These are phyloP conservation scores for Crithidia expoeki DNA, from an alignment of 208 protist genomes.

Conservation along the genomic window DNA sequence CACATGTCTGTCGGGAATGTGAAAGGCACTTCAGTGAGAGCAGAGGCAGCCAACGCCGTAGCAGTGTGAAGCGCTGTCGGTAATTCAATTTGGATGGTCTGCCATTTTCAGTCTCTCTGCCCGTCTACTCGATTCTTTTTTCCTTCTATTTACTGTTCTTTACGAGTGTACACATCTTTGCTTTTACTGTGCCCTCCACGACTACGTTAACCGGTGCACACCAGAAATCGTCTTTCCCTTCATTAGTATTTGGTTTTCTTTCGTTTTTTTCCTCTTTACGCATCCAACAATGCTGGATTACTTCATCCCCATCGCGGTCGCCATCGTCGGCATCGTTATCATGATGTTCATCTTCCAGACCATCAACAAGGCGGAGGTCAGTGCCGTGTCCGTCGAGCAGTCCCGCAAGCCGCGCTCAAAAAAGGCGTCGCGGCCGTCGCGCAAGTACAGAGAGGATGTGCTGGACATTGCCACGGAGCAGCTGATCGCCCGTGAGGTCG, in stretches of 20 bases:
- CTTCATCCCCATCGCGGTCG: slow-evolving; percentile 66
- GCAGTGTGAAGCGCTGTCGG: too few species aligned
- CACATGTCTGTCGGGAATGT: too few species aligned
- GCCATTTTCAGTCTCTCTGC: too few species aligned
- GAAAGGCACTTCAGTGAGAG: too few species aligned
- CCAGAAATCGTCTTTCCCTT: background rate
- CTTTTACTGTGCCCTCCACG: background rate
- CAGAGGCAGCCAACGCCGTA: too few species aligned
- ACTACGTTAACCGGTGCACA: background rate
- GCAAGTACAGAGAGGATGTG: slow-evolving; percentile 47
- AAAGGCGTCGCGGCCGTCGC: slow-evolving; percentile 38
- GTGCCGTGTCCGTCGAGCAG: background rate
- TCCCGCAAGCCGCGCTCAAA: slow-evolving; percentile 39
- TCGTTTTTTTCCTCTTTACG: slow-evolving; percentile 13
- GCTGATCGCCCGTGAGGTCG: slow-evolving; percentile 72
- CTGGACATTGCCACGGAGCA: slow-evolving; percentile 67
- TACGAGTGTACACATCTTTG: background rate
- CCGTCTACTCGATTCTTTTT: too few species aligned
- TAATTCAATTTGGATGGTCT: background rate
- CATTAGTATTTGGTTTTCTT: slow-evolving; percentile 11
- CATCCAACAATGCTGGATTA: slow-evolving; percentile 59
- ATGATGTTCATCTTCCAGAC: slow-evolving; percentile 76
- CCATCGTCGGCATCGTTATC: slow-evolving; percentile 57
- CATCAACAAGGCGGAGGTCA: slow-evolving; percentile 50
- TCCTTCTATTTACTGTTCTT: background rate